Base-by-base conservation (phyloP, 192 early-diverging fungal genomes). In the Rhizophagus prolifer region DNA sequence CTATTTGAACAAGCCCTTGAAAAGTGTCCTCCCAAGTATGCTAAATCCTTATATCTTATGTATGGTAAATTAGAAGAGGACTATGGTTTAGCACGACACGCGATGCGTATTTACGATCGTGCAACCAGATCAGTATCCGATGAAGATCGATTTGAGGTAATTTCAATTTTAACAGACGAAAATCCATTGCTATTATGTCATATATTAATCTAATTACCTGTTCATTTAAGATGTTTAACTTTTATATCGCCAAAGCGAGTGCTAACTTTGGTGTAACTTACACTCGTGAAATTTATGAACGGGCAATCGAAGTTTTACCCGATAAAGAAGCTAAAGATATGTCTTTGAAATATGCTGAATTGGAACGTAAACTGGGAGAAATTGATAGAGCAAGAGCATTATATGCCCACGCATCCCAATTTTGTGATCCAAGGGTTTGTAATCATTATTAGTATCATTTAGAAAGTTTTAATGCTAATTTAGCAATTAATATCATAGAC, bases 1-100 rank as follows among this genome's bases (percentile, higher is more conserved):
- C 85, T 99, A 65, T 97, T 96, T 75, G 98, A 99, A 84, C 93
- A 96, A 81, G 95, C 98, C 21, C 68, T 98, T 16, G 92, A 92
- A 60, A 90, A 90, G 50, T 93, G 93, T 54, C 96, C 98, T 1
- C 79, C 91, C 0, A 92, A 94, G 58, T 94, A 94, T 72, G 95
- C 96, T 21, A 94, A 93, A 72, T 84, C 92, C 1, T 77, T 99
- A 3, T 98, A 92, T 76, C 82, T 98, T 16, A 89, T 95, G 85
- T 99, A 95, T 79, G 96, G 95, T 9, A 88, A 92, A 66, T 80
- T 97, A 28, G 98, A 99, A 81, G 97, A 98, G 79, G 91, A 94
- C 9, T 86, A 96, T 78, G 98, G 98, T 0, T 85, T 95, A 72
- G 92, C 96, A 8, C 89, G 95, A 14, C 94, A 96, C 66, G 96